Percentiles rank a stretch among this genome's conserved stretches.
Evolutionary conservation across 1,139 yeast species (phyloP).

Genomic region (Saccharomyces hybrid): DNA sequence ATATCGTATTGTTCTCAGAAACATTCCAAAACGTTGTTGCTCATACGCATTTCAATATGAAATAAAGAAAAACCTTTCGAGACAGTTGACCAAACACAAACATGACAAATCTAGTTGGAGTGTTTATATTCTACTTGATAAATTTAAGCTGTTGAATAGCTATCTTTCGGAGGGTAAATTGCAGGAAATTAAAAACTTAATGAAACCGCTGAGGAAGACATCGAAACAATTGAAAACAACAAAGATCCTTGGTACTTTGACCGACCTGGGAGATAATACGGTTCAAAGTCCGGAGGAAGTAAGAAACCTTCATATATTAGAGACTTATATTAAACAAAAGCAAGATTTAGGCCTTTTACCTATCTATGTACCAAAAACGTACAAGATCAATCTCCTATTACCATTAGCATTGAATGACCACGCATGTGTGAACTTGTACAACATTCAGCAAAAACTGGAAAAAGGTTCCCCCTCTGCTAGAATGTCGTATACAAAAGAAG

Average conservation of each 20-base stretch:
- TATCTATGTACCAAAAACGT: slow-evolving; percentile 11
- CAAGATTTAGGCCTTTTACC: slow-evolving; percentile 16
- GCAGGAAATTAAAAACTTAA: slow-evolving; percentile 9
- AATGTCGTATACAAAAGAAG: slow-evolving; percentile 23
- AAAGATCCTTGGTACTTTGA: slow-evolving; percentile 1
- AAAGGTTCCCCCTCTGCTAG: slow-evolving; percentile 24
- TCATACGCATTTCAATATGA: slow-evolving; percentile 15
- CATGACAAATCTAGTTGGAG: slow-evolving; percentile 25
- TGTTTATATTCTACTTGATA: slow-evolving; percentile 12
- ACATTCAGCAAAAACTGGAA: slow-evolving; percentile 15
- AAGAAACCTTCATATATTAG: slow-evolving; percentile 11
- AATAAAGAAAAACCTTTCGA: slow-evolving; percentile 8
- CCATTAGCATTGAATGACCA: slow-evolving; percentile 27
- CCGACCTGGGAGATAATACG: not conserved
- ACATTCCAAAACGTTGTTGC: slow-evolving; percentile 8
- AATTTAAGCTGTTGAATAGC: slow-evolving; percentile 12
- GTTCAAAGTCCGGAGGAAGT: slow-evolving; percentile 5
- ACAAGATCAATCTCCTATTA: slow-evolving; percentile 14
- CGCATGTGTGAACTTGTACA: slow-evolving; percentile 12
- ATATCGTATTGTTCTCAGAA: slow-evolving; percentile 23
- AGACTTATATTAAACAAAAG: slow-evolving; percentile 14
- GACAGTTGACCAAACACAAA: slow-evolving; percentile 12
- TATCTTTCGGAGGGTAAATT: slow-evolving; percentile 7
- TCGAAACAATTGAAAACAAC: slow-evolving; percentile 5
- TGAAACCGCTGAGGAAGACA: slow-evolving; percentile 6